Evolutionary conservation across 805 yeast species (phyloP), one percentile per base, ranked within the genome.

Genomic region (Alloascoidea africana): DNA sequence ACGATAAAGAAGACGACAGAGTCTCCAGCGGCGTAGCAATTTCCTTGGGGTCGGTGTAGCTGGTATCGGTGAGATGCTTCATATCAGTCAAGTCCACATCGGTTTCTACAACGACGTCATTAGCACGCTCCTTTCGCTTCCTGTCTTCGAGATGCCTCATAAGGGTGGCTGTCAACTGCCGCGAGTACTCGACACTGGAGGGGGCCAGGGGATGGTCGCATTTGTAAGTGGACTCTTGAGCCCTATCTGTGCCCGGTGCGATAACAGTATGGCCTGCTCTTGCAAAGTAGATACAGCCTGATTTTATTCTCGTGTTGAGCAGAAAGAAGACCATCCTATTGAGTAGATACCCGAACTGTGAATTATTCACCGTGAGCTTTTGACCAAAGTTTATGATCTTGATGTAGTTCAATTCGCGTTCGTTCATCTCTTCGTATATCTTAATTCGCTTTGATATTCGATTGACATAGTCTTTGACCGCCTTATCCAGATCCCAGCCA

Each of bases 321-420:
- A 91, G 64, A 56, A 84, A 91, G 55, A 84, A 85, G 17, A 91
- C 86, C 37, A 91, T 91, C 51, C 91, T 80, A 53, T 89, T 85
- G 42, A 85, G 76, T 54, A 91, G 65, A 55, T 89, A 91, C 14
- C 96, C 96, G 49, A 84, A 73, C 45, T 80, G 79, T 32, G 87
- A 76, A 51, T 82, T 74, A 58, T 84, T 81, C 41, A 87, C 69
- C 34, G 81, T 75, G 40, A 89, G 66, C 44, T 80, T 60, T 53
- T 85, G 91, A 14, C 96, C 96, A 56, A 87, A 89, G 54, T 91
- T 87, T 51, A 82, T 79, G 49, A 85, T 76, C 57, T 87, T 85
- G 52, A 91, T 78, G 57, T 73, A 91, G 17, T 81, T 71, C 39
- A 86, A 62, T 38, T 72, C 77, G 14, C 46, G 42, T 30, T 56